Percentiles rank a stretch among this genome's conserved stretches.
Conservation (phyloP, 768 basidiomycete species). For the Suillus variegatus region DNA sequence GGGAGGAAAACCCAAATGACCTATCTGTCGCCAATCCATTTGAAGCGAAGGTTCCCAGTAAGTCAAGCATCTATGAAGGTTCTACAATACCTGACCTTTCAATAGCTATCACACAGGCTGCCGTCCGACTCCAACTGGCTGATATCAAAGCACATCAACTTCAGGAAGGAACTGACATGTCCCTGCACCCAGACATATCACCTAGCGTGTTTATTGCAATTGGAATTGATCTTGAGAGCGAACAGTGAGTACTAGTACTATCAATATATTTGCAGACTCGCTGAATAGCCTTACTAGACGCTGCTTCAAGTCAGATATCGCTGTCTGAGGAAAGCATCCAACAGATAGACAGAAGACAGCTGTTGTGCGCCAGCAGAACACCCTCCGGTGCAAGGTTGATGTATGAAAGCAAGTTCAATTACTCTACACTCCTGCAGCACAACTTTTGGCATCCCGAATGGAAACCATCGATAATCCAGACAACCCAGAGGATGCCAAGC, state of each 20-base stretch:
- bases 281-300: not conserved
- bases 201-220: not conserved
- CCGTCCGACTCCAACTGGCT: not conserved
- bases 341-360: slow-evolving; percentile 30
- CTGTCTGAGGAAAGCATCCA: slow-evolving; percentile 18
- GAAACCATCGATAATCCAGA: not conserved
- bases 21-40: not conserved
- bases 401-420: slow-evolving; percentile 29
- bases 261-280: not conserved
- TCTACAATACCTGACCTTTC: not conserved
- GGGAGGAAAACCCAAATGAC: no score
- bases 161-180: not conserved
- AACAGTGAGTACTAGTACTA: not conserved
- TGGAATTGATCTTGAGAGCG: not conserved
- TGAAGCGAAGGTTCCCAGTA: no score
- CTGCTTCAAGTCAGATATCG: not conserved
- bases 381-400: slow-evolving; percentile 24
- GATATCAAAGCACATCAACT: not conserved
- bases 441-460: not conserved
- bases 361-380: slow-evolving; percentile 23
- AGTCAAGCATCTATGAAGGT: no score
- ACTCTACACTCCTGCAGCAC: not conserved
- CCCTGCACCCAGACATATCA: not conserved
- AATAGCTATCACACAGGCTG: not conserved
- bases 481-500: not conserved